These are phyloP conservation scores for Auricularia cornea DNA, from an alignment of 768 basidiomycete species.

Conservation along the genomic window DNA sequence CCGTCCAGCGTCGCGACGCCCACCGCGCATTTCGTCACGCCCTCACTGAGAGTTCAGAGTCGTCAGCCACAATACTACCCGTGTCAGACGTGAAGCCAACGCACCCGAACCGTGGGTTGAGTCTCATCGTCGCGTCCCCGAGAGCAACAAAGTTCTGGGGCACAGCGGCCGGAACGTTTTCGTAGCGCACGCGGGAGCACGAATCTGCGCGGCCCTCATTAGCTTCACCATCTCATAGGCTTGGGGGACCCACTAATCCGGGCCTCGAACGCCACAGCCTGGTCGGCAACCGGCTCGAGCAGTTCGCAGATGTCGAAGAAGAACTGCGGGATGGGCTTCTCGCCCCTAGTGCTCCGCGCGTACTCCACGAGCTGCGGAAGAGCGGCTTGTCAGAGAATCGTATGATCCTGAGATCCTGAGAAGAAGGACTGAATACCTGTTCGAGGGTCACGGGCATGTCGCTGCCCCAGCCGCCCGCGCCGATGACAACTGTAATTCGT, in stretches of 20 bases:
- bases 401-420: too few species aligned
- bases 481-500: background rate
- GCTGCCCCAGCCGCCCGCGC: background rate
- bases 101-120: slow-evolving; percentile 17
- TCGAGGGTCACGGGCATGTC: background rate
- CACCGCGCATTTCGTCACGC: background rate
- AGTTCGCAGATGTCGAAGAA: slow-evolving; percentile 21
- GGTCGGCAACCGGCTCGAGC: slow-evolving; percentile 19
- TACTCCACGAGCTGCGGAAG: background rate
- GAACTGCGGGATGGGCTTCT: slow-evolving; percentile 18
- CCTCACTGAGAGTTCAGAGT: background rate
- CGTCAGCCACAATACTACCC: background rate
- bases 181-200: slow-evolving; percentile 20
- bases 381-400: too few species aligned
- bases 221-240: background rate
- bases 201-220: slow-evolving; percentile 11
- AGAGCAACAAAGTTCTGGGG: slow-evolving; percentile 27
- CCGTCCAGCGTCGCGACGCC: background rate
- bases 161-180: slow-evolving; percentile 14
- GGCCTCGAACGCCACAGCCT: background rate
- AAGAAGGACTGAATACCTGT: too few species aligned
- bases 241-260: background rate
- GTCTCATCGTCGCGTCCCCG: slow-evolving; percentile 28
- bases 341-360: background rate
- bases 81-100: background rate